phyloP scores from a whole-genome alignment of 768 basidiomycete species.

The Cyclocybe aegerita region DNA sequence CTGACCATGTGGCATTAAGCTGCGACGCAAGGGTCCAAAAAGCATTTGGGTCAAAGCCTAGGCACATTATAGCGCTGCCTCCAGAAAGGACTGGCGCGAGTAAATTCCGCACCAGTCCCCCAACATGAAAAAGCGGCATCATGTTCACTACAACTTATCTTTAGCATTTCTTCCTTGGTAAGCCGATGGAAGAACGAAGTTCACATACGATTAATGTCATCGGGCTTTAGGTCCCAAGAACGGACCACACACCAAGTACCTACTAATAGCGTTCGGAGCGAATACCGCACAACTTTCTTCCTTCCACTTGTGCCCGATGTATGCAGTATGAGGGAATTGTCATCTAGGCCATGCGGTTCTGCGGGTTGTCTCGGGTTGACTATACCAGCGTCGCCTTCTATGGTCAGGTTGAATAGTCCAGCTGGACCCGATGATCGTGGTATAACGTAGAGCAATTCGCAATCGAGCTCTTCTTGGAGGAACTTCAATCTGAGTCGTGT shows the following conservation, averaged over 20 bases:
- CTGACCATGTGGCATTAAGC: constrained; percentile 50
- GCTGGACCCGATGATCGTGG: constrained; percentile 31
- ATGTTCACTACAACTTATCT: constrained; percentile 32
- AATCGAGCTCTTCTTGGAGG: constrained; percentile 33
- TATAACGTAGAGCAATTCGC: constrained; percentile 38
- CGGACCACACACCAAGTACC: constrained; percentile 43
- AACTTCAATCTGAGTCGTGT: constrained; percentile 35
- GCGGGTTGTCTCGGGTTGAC: constrained; percentile 22
- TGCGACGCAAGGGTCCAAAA: constrained; percentile 45
- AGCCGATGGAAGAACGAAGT: not conserved
- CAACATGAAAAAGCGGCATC: constrained; percentile 63
- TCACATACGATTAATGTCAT: constrained; percentile 46
- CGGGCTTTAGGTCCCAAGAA: constrained; percentile 38
- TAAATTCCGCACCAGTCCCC: constrained; percentile 58
- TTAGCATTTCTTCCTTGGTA: not conserved
- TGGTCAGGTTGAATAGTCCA: constrained; percentile 39
- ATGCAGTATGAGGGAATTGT: constrained; percentile 55
- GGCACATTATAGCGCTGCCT: constrained; percentile 53
- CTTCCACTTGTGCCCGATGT: constrained; percentile 60
- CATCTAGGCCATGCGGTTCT: constrained; percentile 34
- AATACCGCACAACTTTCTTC: constrained; percentile 50
- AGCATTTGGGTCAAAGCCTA: constrained; percentile 50
- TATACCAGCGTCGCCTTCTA: constrained; percentile 19
- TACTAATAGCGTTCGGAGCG: constrained; percentile 39
- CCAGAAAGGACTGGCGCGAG: constrained; percentile 58